phyloP scores from a whole-genome alignment of 2,329 filamentous ascomycete genomes.

The Botrytis cinerea region DNA sequence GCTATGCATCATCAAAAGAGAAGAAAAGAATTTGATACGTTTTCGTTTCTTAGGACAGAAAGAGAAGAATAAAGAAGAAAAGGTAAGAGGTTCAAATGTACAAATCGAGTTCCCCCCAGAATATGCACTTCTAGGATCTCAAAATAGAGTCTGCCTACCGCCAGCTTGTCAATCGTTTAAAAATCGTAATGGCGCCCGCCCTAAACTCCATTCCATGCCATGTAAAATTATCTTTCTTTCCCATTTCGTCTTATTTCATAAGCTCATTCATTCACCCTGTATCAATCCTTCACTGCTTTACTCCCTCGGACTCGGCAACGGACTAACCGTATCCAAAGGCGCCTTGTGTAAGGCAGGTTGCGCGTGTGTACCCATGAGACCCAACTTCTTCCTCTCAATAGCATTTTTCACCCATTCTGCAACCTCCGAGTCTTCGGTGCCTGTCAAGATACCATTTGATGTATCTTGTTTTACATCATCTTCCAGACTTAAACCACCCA shows the following conservation, averaged over 20 bases:
- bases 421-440: conserved; percentile 72
- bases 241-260: neutral
- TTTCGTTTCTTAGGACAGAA: neutral
- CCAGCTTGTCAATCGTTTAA: neutral
- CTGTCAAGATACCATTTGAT: conserved; percentile 17
- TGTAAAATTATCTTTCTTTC: neutral
- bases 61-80: conserved; percentile 6
- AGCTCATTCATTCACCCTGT: neutral
- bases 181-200: neutral
- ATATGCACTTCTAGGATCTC: neutral
- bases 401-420: conserved; percentile 79
- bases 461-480: neutral
- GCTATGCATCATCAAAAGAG: conserved; percentile 2
- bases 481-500: conserved; percentile 30
- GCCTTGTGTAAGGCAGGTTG: conserved; percentile 88
- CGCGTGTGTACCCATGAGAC: conserved; percentile 52
- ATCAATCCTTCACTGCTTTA: neutral
- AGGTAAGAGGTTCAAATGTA: conserved; percentile 6
- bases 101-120: neutral
- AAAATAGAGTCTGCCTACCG: neutral
- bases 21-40: neutral
- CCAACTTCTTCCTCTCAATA: conserved; percentile 65
- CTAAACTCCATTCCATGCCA: conserved; percentile 12
- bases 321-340: conserved; percentile 73
- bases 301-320: conserved; percentile 38